Conservation (phyloP, 345 rosid species). For the rapeseed (Brassica napus) region DNA sequence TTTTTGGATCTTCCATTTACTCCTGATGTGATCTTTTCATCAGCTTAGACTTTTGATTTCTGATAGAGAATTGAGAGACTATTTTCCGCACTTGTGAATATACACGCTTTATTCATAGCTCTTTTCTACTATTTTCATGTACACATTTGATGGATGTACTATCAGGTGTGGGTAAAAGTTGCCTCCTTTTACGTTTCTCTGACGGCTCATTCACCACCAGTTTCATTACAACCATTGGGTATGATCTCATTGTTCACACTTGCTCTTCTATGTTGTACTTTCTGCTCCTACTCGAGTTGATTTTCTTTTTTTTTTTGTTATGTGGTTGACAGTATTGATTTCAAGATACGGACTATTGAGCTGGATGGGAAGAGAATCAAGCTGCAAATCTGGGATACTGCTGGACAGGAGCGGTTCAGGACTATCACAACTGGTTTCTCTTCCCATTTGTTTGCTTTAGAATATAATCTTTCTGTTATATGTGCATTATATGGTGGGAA, state of each 20-base stretch:
- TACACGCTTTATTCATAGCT: too few species aligned
- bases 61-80: not conserved
- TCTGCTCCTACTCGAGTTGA: not conserved
- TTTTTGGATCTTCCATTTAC: not conserved
- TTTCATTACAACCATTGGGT: slow-evolving; percentile 96
- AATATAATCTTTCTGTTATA: not conserved
- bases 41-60: not conserved
- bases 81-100: not conserved
- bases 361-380: slow-evolving; percentile 94
- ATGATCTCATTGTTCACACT: not conserved
- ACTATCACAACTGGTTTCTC: slow-evolving; percentile 80
- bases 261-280: not conserved
- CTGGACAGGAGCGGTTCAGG: slow-evolving; percentile 44
- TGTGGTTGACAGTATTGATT: slow-evolving; percentile 65
- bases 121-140: too few species aligned
- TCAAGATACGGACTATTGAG: slow-evolving; percentile 95
- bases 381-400: slow-evolving; percentile 92
- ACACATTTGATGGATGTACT: not conserved
- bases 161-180: slow-evolving; percentile 95
- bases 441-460: not conserved
- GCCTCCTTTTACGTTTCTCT: slow-evolving; percentile 89
- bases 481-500: not conserved
- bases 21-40: not conserved
- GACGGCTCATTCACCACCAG: slow-evolving; percentile 98
- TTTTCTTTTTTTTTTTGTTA: not conserved